Conservation (phyloP, 169 alveolate species). For the Plasmodium relictum region DNA sequence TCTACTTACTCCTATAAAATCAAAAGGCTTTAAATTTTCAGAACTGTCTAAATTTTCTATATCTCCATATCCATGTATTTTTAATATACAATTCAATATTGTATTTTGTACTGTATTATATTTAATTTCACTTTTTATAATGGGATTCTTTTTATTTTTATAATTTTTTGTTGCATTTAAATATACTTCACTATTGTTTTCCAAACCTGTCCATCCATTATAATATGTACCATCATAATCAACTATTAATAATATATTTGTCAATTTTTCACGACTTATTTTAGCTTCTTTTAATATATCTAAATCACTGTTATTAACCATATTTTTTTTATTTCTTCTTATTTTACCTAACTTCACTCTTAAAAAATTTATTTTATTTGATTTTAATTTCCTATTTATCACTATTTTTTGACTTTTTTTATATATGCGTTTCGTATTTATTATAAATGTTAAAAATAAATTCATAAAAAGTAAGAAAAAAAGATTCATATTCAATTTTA, state of each 20-base stretch:
- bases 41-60: conserved; percentile 7
- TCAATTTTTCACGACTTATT: conserved; percentile 31
- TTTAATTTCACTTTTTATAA: neutral
- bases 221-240: conserved; percentile 84
- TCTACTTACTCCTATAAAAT: conserved; percentile 85
- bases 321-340: too few species aligned
- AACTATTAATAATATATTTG: conserved; percentile 80
- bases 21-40: conserved; percentile 59
- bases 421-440: too few species aligned
- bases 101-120: conserved; percentile 76
- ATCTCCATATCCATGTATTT: conserved; percentile 81
- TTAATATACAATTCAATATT: conserved; percentile 77
- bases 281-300: too few species aligned
- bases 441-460: too few species aligned
- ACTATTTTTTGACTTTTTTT: too few species aligned
- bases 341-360: too few species aligned
- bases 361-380: too few species aligned
- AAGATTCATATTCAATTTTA: too few species aligned
- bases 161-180: conserved; percentile 28
- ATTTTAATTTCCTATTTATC: too few species aligned
- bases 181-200: conserved; percentile 61
- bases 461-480: too few species aligned
- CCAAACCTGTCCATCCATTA: conserved; percentile 83
- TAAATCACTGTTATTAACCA: too few species aligned
- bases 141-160: neutral